Evolutionary conservation across 169 alveolate species (phyloP), one percentile per base, ranked within the genome.

Genomic region (Plasmodium knowlesi): DNA sequence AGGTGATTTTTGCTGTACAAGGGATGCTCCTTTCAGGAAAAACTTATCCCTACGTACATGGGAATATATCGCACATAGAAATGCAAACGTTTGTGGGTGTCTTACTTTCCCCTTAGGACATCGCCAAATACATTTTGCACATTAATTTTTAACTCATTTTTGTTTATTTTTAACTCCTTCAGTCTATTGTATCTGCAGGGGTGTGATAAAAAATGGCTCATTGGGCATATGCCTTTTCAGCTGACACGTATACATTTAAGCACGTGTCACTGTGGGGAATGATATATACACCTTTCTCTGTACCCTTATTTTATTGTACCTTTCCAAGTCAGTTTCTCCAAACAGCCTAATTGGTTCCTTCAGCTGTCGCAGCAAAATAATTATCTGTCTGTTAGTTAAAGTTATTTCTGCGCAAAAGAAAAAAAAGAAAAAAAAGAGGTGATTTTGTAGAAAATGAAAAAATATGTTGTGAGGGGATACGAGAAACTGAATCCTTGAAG

Each of bases 301-400:
- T 5, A 28, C 25, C 80, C 12, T 76, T 74, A 5, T 74, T 16
- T 70, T 25, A 25, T 76, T 80, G 39, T 93, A 96, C 94, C 98
- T 90, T 88, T 97, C 74, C 93, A 91, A 74, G 82, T 96, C 98
- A 22, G 97, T 95, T 83, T 97, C 99, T 2, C 98, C 98, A 96
- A 97, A 97, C 53, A 95, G 92, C 19, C 97, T 95, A 12, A 96
- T 93, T 8, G 99, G 98, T 43, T 96, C 96, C 19, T 96, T 96
- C 32, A 96, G 79, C 37, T 93, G 94, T 37, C 99, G 92, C 6
- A 97, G 96, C 34, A 96, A 37, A 39, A 82, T 85, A 81, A 95
- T 80, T 4, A 97, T 96, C 84, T 96, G 94, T 25, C 72, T 88
- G 50, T 88, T 88, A 70, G 90, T 88, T 88, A 88, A 53, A 12